Evolutionary conservation across 2,329 filamentous ascomycete genomes (phyloP).

Genomic region (Sordariomycetes sp.): DNA sequence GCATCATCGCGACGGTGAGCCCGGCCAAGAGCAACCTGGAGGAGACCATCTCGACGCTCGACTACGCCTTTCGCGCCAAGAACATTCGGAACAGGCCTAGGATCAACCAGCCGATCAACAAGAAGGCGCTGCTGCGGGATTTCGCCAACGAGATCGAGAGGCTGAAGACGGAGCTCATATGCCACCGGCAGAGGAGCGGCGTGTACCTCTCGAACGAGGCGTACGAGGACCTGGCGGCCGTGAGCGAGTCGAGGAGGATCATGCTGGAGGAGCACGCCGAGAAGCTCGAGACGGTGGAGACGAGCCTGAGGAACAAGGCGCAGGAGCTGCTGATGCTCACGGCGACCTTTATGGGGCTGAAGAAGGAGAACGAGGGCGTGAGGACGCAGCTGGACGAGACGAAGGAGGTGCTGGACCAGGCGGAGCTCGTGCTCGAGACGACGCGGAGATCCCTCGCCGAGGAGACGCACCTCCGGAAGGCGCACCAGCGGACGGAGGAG

Average conservation of each 20-base stretch:
- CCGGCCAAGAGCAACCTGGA: slow-evolving; percentile 92
- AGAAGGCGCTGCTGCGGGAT: slow-evolving; percentile 83
- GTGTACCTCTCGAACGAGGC: slow-evolving; percentile 85
- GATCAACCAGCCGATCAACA: slow-evolving; percentile 82
- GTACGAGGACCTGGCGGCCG: slow-evolving; percentile 82
- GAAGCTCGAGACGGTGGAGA: slow-evolving; percentile 86
- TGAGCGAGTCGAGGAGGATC: slow-evolving; percentile 86
- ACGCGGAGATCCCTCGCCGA: slow-evolving; percentile 69
- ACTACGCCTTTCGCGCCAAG: slow-evolving; percentile 96
- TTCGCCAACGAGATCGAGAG: slow-evolving; percentile 91
- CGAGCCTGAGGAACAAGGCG: slow-evolving; percentile 82
- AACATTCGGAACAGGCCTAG: slow-evolving; percentile 98
- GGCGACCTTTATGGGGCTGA: slow-evolving; percentile 76
- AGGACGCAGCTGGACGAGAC: slow-evolving; percentile 65
- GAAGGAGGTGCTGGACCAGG: slow-evolving; percentile 73
- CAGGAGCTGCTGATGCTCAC: slow-evolving; percentile 85
- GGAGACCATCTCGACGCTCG: slow-evolving; percentile 94
- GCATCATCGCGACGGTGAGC: slow-evolving; percentile 94
- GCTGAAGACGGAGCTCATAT: slow-evolving; percentile 85
- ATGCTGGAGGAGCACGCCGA: slow-evolving; percentile 86
- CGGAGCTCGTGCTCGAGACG: slow-evolving; percentile 69
- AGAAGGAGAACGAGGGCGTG: slow-evolving; percentile 79
- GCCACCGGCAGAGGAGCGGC: slow-evolving; percentile 85
- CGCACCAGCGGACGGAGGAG: slow-evolving; percentile 76
- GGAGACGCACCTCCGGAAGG: slow-evolving; percentile 68